Evolutionary conservation across 345 rosid species (phyloP).

Genomic region (Noccaea caerulescens): DNA sequence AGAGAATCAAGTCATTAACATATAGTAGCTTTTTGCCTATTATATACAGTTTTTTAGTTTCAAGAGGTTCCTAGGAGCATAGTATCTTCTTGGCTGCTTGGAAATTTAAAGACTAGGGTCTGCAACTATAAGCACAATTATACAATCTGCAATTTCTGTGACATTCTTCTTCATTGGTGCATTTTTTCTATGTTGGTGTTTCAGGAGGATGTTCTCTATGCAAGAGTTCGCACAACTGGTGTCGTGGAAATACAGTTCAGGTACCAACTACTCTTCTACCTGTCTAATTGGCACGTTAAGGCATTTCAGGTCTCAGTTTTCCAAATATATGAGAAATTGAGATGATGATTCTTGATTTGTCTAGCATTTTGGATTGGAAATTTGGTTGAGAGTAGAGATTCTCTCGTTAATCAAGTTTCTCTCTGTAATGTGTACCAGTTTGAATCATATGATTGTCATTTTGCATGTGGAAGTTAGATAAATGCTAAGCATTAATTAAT

Average conservation of each 20-base stretch:
- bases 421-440: not conserved
- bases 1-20: not conserved
- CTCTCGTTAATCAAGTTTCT: not conserved
- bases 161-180: not conserved
- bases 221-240: constrained; percentile 97
- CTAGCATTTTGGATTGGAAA: too few species aligned
- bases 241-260: constrained; percentile 99
- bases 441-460: not conserved
- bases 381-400: not conserved
- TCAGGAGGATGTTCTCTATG: constrained; percentile 95
- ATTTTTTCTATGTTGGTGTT: constrained; percentile 3
- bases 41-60: not conserved
- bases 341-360: not conserved
- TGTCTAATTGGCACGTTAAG: not conserved
- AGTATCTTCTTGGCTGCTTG: not conserved
- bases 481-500: too few species aligned
- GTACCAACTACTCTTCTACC: constrained; percentile 47
- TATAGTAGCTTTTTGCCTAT: not conserved
- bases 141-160: not conserved
- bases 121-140: not conserved
- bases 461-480: too few species aligned
- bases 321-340: not conserved
- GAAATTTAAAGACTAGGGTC: not conserved
- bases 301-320: constrained; percentile 6
- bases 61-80: not conserved